These are phyloP conservation scores for Solanum neorickii DNA, from an alignment of 257 asterid species.

Conservation along the genomic window DNA sequence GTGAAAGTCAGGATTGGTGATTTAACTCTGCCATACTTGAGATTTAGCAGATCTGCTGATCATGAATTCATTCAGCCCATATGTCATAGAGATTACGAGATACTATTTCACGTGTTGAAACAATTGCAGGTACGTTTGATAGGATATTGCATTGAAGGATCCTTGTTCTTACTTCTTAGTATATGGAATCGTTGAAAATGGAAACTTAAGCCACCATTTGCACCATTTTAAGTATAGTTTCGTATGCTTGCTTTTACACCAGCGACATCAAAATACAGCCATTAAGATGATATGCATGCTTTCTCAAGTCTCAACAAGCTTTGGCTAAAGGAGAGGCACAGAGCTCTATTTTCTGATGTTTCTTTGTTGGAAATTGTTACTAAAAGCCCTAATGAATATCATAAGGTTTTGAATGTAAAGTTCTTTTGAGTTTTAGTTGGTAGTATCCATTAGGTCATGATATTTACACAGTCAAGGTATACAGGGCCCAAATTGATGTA, in stretches of 20 bases:
- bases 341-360: no score
- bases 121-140: slow-evolving; percentile 61
- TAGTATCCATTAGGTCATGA: slow-evolving; percentile 27
- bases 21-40: not conserved
- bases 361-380: not conserved
- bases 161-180: slow-evolving; percentile 46
- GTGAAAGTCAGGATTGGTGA: not conserved
- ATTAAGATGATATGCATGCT: not conserved
- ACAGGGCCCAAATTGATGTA: not conserved
- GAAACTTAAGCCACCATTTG: slow-evolving; percentile 79
- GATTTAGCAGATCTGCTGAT: not conserved
- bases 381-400: not conserved
- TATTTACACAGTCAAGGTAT: slow-evolving; percentile 12
- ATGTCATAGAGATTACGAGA: not conserved
- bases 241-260: not conserved
- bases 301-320: not conserved
- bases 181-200: slow-evolving; percentile 67
- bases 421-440: no score
- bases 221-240: not conserved
- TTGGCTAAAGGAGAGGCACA: not conserved
- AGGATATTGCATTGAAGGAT: slow-evolving; percentile 75
- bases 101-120: not conserved
- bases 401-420: not conserved
- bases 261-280: not conserved
- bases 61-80: not conserved